Percentiles rank a stretch among this genome's conserved stretches.
These are phyloP conservation scores for Trichosporon coremiiforme DNA, from an alignment of 1,284 basidiomycete species.

Conservation along the genomic window DNA sequence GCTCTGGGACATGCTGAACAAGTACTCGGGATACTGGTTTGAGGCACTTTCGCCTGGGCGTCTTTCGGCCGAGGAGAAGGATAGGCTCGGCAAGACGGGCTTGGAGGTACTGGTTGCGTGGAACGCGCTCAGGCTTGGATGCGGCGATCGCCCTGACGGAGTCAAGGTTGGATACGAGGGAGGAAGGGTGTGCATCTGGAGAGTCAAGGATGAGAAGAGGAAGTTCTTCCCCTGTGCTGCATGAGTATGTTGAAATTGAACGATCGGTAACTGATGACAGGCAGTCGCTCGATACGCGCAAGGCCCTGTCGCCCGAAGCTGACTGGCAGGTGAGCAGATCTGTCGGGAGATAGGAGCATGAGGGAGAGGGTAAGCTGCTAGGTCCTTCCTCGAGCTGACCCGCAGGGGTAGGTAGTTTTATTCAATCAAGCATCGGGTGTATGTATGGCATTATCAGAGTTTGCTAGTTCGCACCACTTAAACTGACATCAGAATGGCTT, in stretches of 20 bases:
- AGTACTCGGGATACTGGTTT: constrained; percentile 11
- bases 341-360: neutral
- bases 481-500: neutral
- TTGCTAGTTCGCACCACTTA: neutral
- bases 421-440: neutral
- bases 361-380: neutral
- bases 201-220: neutral
- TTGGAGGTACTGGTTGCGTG: neutral
- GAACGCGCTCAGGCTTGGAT: constrained; percentile 9
- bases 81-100: neutral
- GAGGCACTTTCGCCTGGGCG: neutral
- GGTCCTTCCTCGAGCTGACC: neutral
- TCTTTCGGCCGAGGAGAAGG: neutral
- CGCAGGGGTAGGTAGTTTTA: neutral
- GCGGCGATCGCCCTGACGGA: neutral
- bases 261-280: neutral
- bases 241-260: neutral
- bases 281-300: too few relatives aligned
- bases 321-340: neutral
- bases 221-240: constrained; percentile 4
- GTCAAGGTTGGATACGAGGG: constrained; percentile 5
- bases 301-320: neutral
- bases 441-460: neutral
- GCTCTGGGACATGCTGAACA: constrained; percentile 19
- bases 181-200: neutral